Evolutionary conservation across 208 protist species (phyloP).

Genomic region (Trypanosoma avium): DNA sequence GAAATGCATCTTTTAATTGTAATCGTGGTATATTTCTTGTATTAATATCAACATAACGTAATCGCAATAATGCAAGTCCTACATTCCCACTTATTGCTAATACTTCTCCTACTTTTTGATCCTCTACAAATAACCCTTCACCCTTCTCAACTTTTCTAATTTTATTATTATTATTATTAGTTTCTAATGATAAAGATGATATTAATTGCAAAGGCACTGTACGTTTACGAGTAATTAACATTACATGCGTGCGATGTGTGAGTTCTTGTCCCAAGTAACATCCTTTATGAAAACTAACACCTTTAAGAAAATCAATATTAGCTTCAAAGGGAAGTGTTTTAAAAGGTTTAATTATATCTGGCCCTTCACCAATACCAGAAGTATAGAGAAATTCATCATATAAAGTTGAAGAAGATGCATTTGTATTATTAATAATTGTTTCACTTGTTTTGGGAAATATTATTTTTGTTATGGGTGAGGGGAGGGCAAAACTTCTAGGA

Average conservation of each 20-base stretch:
- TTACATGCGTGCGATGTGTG: slow-evolving; percentile 93
- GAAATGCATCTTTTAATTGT: slow-evolving; percentile 11
- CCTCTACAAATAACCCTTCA: slow-evolving; percentile 43
- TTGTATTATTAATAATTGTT: not conserved
- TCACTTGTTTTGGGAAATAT: slow-evolving; percentile 14
- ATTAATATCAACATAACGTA: slow-evolving; percentile 66
- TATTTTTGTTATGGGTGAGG: slow-evolving; percentile 16
- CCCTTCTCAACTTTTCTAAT: slow-evolving; percentile 20
- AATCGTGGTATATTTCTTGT: slow-evolving; percentile 38
- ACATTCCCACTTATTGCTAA: slow-evolving; percentile 40
- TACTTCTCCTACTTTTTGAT: slow-evolving; percentile 62
- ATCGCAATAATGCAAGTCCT: slow-evolving; percentile 65
- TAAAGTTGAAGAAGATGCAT: slow-evolving; percentile 34
- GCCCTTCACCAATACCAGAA: slow-evolving; percentile 86
- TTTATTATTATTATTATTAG: not conserved
- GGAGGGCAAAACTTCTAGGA: slow-evolving; percentile 45
- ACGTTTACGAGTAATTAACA: slow-evolving; percentile 93
- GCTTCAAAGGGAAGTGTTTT: slow-evolving; percentile 91
- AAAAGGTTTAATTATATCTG: slow-evolving; percentile 50
- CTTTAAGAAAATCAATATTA: slow-evolving; percentile 91
- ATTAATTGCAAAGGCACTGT: slow-evolving; percentile 75
- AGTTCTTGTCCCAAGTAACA: slow-evolving; percentile 97
- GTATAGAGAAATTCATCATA: slow-evolving; percentile 47
- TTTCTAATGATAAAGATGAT: too few relatives aligned
- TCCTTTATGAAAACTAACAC: slow-evolving; percentile 94